Evolutionary conservation across 2,329 filamentous ascomycete species (phyloP), one percentile per base, ranked within the genome.

Genomic region (Neophaeococcomyces aloes): DNA sequence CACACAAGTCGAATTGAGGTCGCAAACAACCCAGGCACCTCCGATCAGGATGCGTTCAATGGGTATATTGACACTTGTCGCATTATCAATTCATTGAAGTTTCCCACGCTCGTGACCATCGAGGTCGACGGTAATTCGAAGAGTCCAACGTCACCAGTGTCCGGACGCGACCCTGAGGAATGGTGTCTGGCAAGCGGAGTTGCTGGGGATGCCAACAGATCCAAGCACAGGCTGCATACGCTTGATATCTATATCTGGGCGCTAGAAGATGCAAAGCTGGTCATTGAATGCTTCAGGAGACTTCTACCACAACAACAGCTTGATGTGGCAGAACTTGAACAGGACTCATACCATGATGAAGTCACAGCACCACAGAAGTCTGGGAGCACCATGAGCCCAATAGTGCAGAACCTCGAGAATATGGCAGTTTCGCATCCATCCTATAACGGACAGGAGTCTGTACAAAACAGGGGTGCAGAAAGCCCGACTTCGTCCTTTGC

Each of bases 201-300:
- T 48, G 65, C 69, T 2, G 65, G 65, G 36, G 71, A 72, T 48
- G 66, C 73, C 42, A 70, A 68, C 42, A 70, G 69, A 46, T 71
- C 71, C 46, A 67, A 75, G 52, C 72, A 72, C 57, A 71, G 68
- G 41, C 59, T 81, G 4, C 75, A 80, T 54, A 76, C 75, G 0
- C 45, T 81, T 14, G 77, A 81, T 52, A 58, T 81, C 14, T 81
- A 81, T 53, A 72, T 81, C 53, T 81, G 78, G 78, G 78, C 71
- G 2, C 57, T 66, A 40, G 72, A 76, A 11, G 77, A 81, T 59
- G 71, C 74, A 0, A 65, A 63, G 33, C 63, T 71, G 33, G 74
- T 80, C 44, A 53, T 78, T 8, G 66, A 73, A 45, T 64, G 68
- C 6, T 48, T 59, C 11, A 57, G 60, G 29, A 59, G 50, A 27